phyloP scores from a whole-genome alignment of 2,329 filamentous ascomycete genomes.

The Pseudogymnoascus sp. region DNA sequence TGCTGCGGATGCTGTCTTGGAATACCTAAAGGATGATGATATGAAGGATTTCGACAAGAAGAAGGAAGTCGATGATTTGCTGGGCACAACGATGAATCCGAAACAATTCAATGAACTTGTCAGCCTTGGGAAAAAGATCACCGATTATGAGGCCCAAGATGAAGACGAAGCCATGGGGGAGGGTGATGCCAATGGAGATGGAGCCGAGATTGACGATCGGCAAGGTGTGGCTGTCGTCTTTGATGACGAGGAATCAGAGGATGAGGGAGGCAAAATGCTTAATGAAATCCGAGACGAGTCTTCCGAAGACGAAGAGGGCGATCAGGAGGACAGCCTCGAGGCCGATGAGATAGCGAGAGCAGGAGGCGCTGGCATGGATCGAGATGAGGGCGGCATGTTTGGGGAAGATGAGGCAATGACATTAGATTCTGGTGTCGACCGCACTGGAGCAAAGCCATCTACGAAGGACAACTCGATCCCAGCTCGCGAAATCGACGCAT shows the following conservation, averaged over 20 bases:
- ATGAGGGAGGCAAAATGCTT: constrained; percentile 67
- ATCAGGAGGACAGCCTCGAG: constrained; percentile 50
- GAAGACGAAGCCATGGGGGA: constrained; percentile 83
- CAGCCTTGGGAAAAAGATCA: constrained; percentile 97
- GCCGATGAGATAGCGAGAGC: constrained; percentile 41
- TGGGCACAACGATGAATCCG: constrained; percentile 71
- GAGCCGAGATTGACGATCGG: constrained; percentile 79
- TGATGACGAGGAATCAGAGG: constrained; percentile 80
- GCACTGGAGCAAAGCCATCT: constrained; percentile 36
- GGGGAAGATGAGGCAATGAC: constrained; percentile 69
- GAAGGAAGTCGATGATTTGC: constrained; percentile 88
- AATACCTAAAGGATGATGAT: constrained; percentile 89
- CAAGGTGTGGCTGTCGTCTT: constrained; percentile 98
- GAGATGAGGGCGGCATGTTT: constrained; percentile 40
- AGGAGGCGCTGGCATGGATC: constrained; percentile 39
- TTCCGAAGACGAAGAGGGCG: constrained; percentile 67
- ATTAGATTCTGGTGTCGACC: constrained; percentile 57
- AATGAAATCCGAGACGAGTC: constrained; percentile 84
- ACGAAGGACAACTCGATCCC: constrained; percentile 55
- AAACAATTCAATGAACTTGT: constrained; percentile 97
- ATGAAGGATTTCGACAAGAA: constrained; percentile 98
- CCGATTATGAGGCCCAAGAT: constrained; percentile 93
- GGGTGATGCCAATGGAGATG: constrained; percentile 55
- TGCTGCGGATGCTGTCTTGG: constrained; percentile 83
- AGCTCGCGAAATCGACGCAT: constrained; percentile 89